Evolutionary conservation across 2,329 filamentous ascomycete genomes (phyloP).

Genomic region (Exserohilum turcica): DNA sequence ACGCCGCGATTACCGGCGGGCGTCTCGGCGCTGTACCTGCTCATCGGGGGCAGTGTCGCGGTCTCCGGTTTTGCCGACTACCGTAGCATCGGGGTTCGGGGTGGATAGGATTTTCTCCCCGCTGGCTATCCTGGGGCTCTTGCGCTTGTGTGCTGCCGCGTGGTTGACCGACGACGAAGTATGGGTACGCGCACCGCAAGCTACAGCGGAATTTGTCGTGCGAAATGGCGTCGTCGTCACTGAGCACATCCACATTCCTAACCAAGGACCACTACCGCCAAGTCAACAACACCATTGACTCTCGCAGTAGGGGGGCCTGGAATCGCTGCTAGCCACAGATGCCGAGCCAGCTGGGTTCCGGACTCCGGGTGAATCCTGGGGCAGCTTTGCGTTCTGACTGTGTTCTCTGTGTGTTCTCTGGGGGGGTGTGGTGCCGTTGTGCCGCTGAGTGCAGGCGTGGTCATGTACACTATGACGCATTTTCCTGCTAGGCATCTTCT

Average conservation of each 20-base stretch:
- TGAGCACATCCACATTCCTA: background rate
- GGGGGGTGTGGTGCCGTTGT: background rate
- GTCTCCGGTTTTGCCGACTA: background rate
- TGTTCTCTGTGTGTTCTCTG: background rate
- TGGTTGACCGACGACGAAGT: slow-evolving; percentile 24
- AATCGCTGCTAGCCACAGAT: background rate
- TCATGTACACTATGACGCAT: background rate
- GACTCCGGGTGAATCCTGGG: background rate
- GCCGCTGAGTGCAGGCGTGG: background rate
- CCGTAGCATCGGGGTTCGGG: background rate
- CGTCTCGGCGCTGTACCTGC: slow-evolving; percentile 14
- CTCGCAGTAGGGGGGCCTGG: background rate
- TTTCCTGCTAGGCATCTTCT: background rate
- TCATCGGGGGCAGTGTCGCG: slow-evolving; percentile 1
- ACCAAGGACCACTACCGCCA: background rate
- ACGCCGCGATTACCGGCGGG: slow-evolving; percentile 43
- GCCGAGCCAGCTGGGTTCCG: background rate
- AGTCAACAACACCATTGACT: background rate
- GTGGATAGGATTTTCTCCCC: slow-evolving; percentile 17
- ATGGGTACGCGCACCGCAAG: slow-evolving; percentile 3
- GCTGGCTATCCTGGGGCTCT: slow-evolving; percentile 16
- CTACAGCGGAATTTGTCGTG: background rate
- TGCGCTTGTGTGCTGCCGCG: slow-evolving; percentile 16
- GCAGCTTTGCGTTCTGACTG: background rate
- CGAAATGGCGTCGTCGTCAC: background rate